These are phyloP conservation scores for Dothiorella sarmentorum DNA, from an alignment of 2,329 filamentous ascomycete species.

Conservation along the genomic window DNA sequence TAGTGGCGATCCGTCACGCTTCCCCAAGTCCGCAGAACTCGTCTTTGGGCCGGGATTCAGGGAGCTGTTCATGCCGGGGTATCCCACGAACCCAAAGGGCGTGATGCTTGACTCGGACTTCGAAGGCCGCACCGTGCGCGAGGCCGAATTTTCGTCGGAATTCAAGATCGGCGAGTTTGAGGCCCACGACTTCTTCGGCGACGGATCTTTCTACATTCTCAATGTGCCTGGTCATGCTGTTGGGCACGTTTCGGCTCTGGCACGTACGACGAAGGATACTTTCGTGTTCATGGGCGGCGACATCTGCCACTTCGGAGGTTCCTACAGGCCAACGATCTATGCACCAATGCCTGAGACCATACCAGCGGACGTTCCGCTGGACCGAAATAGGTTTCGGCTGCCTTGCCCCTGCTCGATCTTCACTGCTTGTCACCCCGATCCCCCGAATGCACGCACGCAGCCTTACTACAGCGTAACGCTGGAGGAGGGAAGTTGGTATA, in stretches of 20 bases:
- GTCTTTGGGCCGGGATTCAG: conserved; percentile 52
- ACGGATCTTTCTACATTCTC: conserved; percentile 56
- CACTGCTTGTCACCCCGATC: conserved; percentile 13
- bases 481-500: conserved; percentile 4
- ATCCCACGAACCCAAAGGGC: conserved; percentile 31
- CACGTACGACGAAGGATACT: conserved; percentile 35
- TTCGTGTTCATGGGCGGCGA: conserved; percentile 32
- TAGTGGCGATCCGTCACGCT: conserved; percentile 46
- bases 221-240: conserved; percentile 52
- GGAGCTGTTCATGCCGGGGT: conserved; percentile 43
- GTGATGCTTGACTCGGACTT: conserved; percentile 20
- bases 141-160: conserved; percentile 10
- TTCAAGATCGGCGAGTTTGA: conserved; percentile 44
- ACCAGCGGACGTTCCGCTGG: not conserved
- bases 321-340: conserved; percentile 26
- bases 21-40: conserved; percentile 44
- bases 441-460: conserved; percentile 1
- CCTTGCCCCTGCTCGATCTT: conserved; percentile 18
- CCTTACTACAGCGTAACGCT: conserved; percentile 5
- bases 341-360: conserved; percentile 14
- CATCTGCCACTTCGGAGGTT: conserved; percentile 27
- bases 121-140: conserved; percentile 18
- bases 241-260: conserved; percentile 50
- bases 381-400: not conserved
- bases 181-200: conserved; percentile 54